Evolutionary conservation across 176 grass and related monocot genomes (phyloP), one percentile per base, ranked within the genome.

Genomic region (Oryza longistaminata): DNA sequence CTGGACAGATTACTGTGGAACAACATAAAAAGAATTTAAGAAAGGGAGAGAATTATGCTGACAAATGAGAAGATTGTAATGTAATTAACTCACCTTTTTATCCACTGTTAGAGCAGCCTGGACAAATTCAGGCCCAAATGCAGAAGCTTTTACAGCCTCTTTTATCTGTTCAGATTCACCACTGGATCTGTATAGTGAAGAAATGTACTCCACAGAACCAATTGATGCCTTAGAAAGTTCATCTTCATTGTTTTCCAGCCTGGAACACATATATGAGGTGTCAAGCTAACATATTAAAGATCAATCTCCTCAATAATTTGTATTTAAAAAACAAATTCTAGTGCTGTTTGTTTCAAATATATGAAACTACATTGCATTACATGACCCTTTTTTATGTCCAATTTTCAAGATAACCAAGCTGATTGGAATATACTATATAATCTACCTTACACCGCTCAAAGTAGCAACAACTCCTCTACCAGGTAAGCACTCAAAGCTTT

Each of bases 161-260:
- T 90, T 95, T 84, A 98, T 95, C 77, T 82, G 88, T 25, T 92
- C 83, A 26, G 96, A 98, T 78, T 95, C 93, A 86, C 89, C 91
- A 61, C 43, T 90, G 55, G 91, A 93, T 93, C 91, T 92, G 74
- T 87, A 93, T 31, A 90, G 76, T 13, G 93, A 95, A 82, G 89
- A 88, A 90, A 98, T 92, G 74, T 92, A 98, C 12, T 98, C 96
- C 26, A 98, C 76, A n/a, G 96, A 98, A 85, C 96, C 96, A 74
- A 98, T 90, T 77, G 93, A 98, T 64, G 93, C 96, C 83, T 93
- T 87, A n/a, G 88, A 84, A 45, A 88, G 68, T 75, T 89, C 83
- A 87, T 77, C 86, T 66, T 92, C 87, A 5, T 64, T 72, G 25
- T 55, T 76, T n/a, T 88, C 2, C 77, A 55, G 83, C 77, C 96